phyloP scores from a whole-genome alignment of 805 yeast species.

The Brettanomyces anomalus region DNA sequence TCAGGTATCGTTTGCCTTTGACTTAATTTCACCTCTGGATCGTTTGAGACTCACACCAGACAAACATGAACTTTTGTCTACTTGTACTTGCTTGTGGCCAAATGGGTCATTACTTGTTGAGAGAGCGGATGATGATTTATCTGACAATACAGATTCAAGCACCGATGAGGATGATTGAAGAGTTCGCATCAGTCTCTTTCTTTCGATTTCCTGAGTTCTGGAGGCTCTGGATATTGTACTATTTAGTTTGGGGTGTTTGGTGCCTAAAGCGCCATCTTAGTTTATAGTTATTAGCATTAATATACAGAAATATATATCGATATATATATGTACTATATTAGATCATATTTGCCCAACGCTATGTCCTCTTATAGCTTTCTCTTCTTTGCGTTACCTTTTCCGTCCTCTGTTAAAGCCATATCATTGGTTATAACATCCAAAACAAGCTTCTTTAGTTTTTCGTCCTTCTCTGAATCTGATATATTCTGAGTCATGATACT shows the following conservation, averaged over 20 bases:
- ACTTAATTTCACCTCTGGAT: slow-evolving; percentile 29
- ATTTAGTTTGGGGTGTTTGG: too few relatives aligned
- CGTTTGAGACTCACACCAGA: slow-evolving; percentile 21
- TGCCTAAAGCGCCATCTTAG: too few relatives aligned
- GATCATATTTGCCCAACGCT: not conserved
- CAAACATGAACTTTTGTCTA: slow-evolving; percentile 10
- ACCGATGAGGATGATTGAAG: slow-evolving; percentile 1
- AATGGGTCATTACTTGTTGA: slow-evolving; percentile 29
- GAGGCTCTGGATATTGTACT: too few relatives aligned
- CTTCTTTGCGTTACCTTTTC: slow-evolving; percentile 9
- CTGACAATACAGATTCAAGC: slow-evolving; percentile 7
- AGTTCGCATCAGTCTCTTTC: too few relatives aligned
- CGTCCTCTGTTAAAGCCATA: slow-evolving; percentile 13
- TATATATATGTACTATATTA: not conserved
- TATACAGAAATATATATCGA: not conserved
- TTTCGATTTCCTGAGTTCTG: too few relatives aligned
- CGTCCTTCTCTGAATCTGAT: slow-evolving; percentile 75
- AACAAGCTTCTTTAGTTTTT: slow-evolving; percentile 59
- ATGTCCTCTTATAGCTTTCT: slow-evolving; percentile 4
- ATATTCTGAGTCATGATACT: slow-evolving; percentile 38
- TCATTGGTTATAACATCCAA: slow-evolving; percentile 52
- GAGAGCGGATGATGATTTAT: slow-evolving; percentile 7
- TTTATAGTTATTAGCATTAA: too few relatives aligned
- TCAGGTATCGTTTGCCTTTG: slow-evolving; percentile 23
- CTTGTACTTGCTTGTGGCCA: slow-evolving; percentile 28